Evolutionary conservation across 2,329 filamentous ascomycete genomes (phyloP).

Genomic region (Aspergillus latus): DNA sequence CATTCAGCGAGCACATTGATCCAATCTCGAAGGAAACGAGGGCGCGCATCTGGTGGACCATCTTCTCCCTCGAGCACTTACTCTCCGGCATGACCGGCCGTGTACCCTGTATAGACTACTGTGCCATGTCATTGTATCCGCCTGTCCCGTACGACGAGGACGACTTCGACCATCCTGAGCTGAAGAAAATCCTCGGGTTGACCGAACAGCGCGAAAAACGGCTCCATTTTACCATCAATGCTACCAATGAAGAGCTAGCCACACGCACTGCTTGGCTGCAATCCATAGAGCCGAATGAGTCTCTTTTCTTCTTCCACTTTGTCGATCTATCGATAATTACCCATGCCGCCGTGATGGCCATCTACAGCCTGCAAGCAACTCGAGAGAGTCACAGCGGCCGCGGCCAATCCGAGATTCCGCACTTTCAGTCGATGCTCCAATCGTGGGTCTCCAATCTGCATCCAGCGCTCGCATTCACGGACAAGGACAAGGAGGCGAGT

Average conservation of each 20-base stretch:
- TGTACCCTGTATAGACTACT: conserved; percentile 35
- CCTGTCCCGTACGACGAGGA: conserved; percentile 33
- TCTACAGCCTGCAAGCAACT: background rate
- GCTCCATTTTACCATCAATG: background rate
- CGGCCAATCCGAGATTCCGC: background rate
- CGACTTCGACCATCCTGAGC: conserved; percentile 25
- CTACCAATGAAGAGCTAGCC: background rate
- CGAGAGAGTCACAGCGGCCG: background rate
- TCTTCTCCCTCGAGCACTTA: conserved; percentile 40
- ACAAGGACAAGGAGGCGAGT: background rate
- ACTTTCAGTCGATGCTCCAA: background rate
- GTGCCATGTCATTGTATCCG: conserved; percentile 30
- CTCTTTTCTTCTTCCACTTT: conserved; percentile 2
- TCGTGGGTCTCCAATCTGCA: conserved; percentile 1
- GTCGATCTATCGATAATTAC: conserved; percentile 2
- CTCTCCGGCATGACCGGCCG: conserved; percentile 43
- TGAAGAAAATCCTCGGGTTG: conserved; percentile 7
- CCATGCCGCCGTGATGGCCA: background rate
- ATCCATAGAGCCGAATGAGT: background rate
- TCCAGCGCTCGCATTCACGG: background rate
- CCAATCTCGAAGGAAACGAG: conserved; percentile 41
- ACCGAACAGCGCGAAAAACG: background rate
- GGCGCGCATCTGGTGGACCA: conserved; percentile 43
- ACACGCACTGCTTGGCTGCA: background rate
- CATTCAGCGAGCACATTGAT: conserved; percentile 33